Base-by-base conservation (phyloP, 2,329 filamentous ascomycete species). In the Colletotrichum musicola region DNA sequence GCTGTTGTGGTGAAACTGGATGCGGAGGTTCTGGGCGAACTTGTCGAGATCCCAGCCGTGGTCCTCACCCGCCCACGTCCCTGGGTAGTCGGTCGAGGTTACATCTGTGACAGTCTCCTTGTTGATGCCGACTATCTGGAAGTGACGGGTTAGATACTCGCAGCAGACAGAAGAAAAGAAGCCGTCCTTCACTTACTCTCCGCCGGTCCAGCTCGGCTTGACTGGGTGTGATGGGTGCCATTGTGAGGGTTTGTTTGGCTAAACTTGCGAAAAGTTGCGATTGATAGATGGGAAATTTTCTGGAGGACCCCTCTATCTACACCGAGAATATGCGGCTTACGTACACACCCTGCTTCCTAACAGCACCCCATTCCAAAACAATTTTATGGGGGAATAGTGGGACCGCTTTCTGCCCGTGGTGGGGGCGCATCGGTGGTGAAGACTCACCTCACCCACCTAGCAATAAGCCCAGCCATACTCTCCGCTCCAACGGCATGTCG, bases 101-200 rank as follows among this genome's bases (percentile, higher is more conserved):
- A 95, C 92, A 83, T 98, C 90, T 74, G 92, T 93, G 76, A 99
- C 92, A 22, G 93, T 98, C 82, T 99, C 96, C 73, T 90, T 85
- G 80, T 96, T 93, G 82, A 99, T 90, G 74, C 91, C 90, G 76
- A 99, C 91, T 74, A 93, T 92, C 93, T 97, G 75, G 18, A 42
- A 27, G 14, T 57, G 55, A 62, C n/a, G 38, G 9, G n/a, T 66
- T 65, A 46, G 38, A n/a, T 46, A 65, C 51, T 72, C 50, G 22
- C 27, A 12, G 25, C 16, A 9, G 35, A 4, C 18, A 35, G 55
- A 27, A n/a, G 20, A 20, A 20, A 18, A 38, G 25, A 35, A 59
- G 56, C 35, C 73, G 81, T n/a, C 13, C 13, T 61, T 30, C 5
- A 66, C 66, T 71, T 79, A 90, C 89, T 79, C 88, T 91, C 71